A percentile compares a stretch with the other conserved stretches of the same genome.
Conservation (phyloP, 345 rosid species). For the Gossypium longicalyx region DNA sequence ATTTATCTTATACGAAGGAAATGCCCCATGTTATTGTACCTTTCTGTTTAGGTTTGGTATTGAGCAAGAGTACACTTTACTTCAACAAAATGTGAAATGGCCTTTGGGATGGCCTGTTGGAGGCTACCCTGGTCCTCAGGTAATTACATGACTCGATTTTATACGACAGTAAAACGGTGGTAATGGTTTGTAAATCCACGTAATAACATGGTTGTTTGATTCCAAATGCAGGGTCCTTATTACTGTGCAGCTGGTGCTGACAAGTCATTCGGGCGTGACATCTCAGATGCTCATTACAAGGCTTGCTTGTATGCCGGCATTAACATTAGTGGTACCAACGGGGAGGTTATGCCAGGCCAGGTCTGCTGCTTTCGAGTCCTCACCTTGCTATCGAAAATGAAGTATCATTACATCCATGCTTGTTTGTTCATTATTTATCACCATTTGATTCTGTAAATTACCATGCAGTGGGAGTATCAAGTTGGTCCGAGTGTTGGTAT, state of each 20-base stretch:
- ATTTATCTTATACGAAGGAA: background rate
- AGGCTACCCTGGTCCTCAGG: constrained; percentile 98
- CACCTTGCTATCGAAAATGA: background rate
- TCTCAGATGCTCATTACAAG: constrained; percentile 97
- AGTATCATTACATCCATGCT: background rate
- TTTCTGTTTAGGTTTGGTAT: constrained; percentile 65
- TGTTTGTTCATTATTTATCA: background rate
- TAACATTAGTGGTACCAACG: constrained; percentile 90
- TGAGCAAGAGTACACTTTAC: constrained; percentile 97
- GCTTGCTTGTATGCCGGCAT: constrained; percentile 96
- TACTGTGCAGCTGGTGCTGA: constrained; percentile 98
- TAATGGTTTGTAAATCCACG: background rate
- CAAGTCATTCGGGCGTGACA: constrained; percentile 92
- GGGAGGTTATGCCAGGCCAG: constrained; percentile 99
- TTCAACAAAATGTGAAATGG: constrained; percentile 84
- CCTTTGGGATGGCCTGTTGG: constrained; percentile 99
- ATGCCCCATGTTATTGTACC: background rate
- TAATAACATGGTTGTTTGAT: constrained; percentile 1
- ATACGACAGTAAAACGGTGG: background rate
- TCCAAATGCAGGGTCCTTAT: constrained; percentile 75
- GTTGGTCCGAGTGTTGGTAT: constrained; percentile 98
- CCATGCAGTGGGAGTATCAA: constrained; percentile 91
- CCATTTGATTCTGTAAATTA: constrained; percentile 7
- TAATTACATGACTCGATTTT: constrained; percentile 13
- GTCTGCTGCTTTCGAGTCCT: constrained; percentile 28